Base-by-base conservation (phyloP, 2,329 filamentous ascomycete species). In the Alternaria angustiovoidea region DNA sequence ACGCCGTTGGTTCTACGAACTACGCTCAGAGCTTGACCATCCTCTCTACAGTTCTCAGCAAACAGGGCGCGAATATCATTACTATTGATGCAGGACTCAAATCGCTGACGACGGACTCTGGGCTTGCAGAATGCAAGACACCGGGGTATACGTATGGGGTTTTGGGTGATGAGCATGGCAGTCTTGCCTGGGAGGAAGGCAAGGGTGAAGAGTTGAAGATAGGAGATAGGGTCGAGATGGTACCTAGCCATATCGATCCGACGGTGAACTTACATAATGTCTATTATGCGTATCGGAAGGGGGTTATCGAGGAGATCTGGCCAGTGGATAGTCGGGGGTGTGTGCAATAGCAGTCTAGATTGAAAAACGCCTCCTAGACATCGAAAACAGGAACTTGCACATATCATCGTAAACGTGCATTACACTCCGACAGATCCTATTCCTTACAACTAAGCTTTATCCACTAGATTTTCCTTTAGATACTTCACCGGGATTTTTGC, bases 161-260 rank as follows among this genome's bases (percentile, higher is more conserved):
- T 8, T 62, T 84, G 36, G 83, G 83, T 3, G 83, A 85, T 62
- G 83, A 85, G 70, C 83, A 85, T 52, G 83, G 83, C 2, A 80
- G 79, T 3, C 64, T 85, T 44, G 76, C 44, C 9, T 85, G 83
- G 83, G 78, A 79, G 4, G 78, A 81, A n/a, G 78, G 74, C 12
- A 52, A 60, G 7, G 57, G 72, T 65, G 11, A 76, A 2, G 74
- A 66, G 2, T 67, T 85, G 44, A 66, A 70, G 2, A 74, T 85
- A 28, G 83, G 83, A 0, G 82, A 84, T 68, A 71, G 80, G 4
- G 78, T 85, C 11, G 81, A 84, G 71, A 84, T 86, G 82, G 72
- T 86, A 12, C 84, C 83, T 0, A 85, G 83, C 64, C 84, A 86
- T 67, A 86, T 86, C 56, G 84, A 86, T 65, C 83, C 84, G 0